A percentile compares a stretch with the other conserved stretches of the same genome.
Conservation (phyloP, 192 early-diverging fungal species). For the Backusella westeae region DNA sequence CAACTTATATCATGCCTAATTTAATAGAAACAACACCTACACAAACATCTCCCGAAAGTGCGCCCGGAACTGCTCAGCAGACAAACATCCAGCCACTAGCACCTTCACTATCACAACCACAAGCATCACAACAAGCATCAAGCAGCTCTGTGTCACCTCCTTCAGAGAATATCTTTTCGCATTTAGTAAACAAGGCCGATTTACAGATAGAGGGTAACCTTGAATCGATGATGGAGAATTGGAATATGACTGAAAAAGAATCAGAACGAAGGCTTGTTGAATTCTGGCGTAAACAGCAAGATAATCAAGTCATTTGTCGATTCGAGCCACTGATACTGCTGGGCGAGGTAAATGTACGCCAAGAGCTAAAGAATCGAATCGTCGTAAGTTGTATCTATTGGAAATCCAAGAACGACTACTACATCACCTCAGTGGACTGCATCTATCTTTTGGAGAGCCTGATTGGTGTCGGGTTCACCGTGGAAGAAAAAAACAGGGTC, state of each 20-base stretch:
- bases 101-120: not conserved
- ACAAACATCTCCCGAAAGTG: not conserved
- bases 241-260: conserved; percentile 61
- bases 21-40: not conserved
- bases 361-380: conserved; percentile 17
- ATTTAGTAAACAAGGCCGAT: conserved; percentile 68
- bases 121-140: conserved; percentile 18
- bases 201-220: conserved; percentile 63
- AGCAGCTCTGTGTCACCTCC: not conserved
- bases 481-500: conserved; percentile 83
- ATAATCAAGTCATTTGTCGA: conserved; percentile 63
- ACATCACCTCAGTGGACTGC: conserved; percentile 75
- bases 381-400: conserved; percentile 78
- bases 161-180: conserved; percentile 49
- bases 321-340: conserved; percentile 52
- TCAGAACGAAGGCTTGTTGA: conserved; percentile 64
- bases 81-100: not conserved
- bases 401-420: conserved; percentile 67
- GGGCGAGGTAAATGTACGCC: not conserved
- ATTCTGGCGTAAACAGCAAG: conserved; percentile 67
- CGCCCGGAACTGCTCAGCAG: not conserved
- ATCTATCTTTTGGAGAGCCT: conserved; percentile 70
- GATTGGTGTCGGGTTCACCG: conserved; percentile 66
- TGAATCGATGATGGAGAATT: conserved; percentile 60
- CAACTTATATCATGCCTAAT: conserved; percentile 1